Evolutionary conservation across 1,284 basidiomycete species (phyloP), one percentile per base, ranked within the genome.

Genomic region (Afroboletus lepidellus): DNA sequence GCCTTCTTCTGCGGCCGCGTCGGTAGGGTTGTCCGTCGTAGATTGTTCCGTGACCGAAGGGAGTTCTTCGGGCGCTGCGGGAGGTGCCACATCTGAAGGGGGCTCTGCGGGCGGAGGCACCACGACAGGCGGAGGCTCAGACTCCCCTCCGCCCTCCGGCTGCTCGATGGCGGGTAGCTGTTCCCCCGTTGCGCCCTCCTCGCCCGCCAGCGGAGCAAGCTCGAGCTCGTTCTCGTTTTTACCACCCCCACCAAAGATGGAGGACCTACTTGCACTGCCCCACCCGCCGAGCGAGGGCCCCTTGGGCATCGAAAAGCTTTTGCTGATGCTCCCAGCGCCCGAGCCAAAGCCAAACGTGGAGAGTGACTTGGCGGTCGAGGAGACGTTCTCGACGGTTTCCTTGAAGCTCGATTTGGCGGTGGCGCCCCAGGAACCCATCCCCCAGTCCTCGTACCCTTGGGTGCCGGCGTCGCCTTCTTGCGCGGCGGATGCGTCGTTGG

Each of bases 21-120:
- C 67, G 18, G 61, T 57, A 15, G 53, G 60, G 21, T 33, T 48
- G 0, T 67, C 66, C 8, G 57, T 51, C 34, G 51, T 11, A 41
- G 51, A 46, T 39, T 12, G 51, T 8, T 61, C 64, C 29, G 46
- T 27, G 27, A 45, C 3, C 8, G 33, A 48, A 20, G 20, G 5
- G 1, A 30, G 39, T n/a, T 61, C 63, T 1, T 52, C 56, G 15
- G 16, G 30, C 1, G 16, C 2, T 21, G 9, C 34, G n/a, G n/a
- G 6, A 2, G 29, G 13, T 5, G 18, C 11, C 30, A 30, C 1
- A 20, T 48, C 60, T 3, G 16, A n/a, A 9, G 15, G 13, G 8
- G 12, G 7, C 18, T 50, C 50, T 1, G 0, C 20, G 5, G 34
- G 29, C 6, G 41, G n/a, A 3, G 30, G 34, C 1, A 34, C 37